Conservation (phyloP, 2,329 filamentous ascomycete genomes). For the Diaporthe citriasiana region DNA sequence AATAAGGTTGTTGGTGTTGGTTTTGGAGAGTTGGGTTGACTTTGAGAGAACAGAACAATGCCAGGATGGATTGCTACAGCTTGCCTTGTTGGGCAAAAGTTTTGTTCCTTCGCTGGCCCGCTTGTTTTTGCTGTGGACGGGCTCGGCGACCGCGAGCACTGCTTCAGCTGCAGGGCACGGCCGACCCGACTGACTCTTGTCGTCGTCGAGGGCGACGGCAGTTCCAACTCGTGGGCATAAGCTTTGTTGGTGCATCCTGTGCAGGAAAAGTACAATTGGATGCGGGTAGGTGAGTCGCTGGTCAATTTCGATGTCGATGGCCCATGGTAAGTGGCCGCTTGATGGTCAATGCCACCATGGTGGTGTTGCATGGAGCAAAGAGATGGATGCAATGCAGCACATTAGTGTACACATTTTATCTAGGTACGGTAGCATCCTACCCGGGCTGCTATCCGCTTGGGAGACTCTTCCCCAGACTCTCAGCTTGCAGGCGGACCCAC, state of each 20-base stretch:
- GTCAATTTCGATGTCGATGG: background rate
- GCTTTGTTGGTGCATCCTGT: background rate
- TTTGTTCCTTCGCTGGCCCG: background rate
- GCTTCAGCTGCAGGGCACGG: slow-evolving; percentile 30
- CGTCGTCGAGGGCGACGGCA: slow-evolving; percentile 12
- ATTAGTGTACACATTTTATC: slow-evolving; percentile 1
- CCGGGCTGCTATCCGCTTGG: slow-evolving; percentile 30
- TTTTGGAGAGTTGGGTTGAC: slow-evolving; percentile 31
- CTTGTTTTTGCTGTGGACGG: background rate
- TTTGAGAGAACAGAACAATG: background rate
- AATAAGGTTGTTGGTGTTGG: slow-evolving; percentile 16
- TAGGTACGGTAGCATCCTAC: slow-evolving; percentile 10
- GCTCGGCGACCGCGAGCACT: slow-evolving; percentile 7
- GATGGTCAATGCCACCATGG: background rate
- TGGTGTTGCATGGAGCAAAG: slow-evolving; percentile 2
- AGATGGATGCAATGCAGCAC: background rate
- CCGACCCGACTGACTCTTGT: slow-evolving; percentile 24
- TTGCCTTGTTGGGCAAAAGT: background rate
- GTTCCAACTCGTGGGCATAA: slow-evolving; percentile 9
- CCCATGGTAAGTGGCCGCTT: background rate
- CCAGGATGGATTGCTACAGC: background rate
- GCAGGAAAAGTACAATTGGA: background rate
- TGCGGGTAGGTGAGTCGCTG: background rate
- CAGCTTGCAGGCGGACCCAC: slow-evolving; percentile 19
- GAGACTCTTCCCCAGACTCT: slow-evolving; percentile 28